phyloP scores from a whole-genome alignment of 2,329 filamentous ascomycete genomes.

The Nemania sp. region DNA sequence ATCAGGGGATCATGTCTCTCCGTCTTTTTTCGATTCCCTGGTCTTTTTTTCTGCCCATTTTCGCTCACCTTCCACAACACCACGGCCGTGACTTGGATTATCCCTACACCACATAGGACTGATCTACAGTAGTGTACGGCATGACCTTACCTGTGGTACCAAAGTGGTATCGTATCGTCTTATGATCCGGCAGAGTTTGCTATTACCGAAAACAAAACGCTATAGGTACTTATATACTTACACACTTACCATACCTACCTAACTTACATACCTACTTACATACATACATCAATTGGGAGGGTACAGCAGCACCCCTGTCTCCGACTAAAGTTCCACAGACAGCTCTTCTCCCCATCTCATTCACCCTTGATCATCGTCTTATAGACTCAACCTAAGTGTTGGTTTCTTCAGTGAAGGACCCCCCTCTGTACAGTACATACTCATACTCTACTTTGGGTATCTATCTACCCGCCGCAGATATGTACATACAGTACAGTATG shows the following conservation, averaged over 20 bases:
- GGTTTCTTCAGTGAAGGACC: conserved; percentile 37
- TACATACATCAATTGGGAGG: too few species aligned
- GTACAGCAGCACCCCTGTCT: conserved; percentile 1
- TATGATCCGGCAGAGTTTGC: conserved; percentile 23
- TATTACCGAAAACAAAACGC: conserved; percentile 10
- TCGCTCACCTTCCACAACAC: conserved; percentile 35
- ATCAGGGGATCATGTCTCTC: conserved; percentile 25
- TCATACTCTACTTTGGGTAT: background rate
- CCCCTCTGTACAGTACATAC: conserved; percentile 24
- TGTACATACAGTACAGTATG: background rate
- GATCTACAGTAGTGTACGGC: conserved; percentile 30
- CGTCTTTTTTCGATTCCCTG: conserved; percentile 12
- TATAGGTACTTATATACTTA: conserved; percentile 7
- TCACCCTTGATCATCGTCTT: conserved; percentile 45
- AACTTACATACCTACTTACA: background rate
- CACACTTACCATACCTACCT: too few species aligned
- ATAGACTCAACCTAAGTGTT: conserved; percentile 39
- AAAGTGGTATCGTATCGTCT: conserved; percentile 32
- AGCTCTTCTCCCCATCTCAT: background rate
- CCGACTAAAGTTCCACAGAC: background rate
- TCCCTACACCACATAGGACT: conserved; percentile 27
- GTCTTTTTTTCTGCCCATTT: conserved; percentile 32
- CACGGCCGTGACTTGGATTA: conserved; percentile 16
- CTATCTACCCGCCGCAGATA: background rate
- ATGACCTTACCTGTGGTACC: conserved; percentile 32